Conservation (phyloP, 352 stramenopile species). For the Pythium oligandrum region DNA sequence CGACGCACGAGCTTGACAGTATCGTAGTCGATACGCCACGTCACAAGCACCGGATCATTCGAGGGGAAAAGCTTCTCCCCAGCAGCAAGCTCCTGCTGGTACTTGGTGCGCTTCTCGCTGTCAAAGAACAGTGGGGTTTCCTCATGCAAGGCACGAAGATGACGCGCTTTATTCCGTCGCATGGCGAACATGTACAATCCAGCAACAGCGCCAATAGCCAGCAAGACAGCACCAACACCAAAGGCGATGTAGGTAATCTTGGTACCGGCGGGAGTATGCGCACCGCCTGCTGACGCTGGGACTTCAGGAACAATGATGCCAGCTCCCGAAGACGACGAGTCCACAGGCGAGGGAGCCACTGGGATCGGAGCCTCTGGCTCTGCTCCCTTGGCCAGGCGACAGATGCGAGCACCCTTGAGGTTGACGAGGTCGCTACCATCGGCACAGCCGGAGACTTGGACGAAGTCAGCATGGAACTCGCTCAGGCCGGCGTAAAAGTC, state of each 20-base stretch:
- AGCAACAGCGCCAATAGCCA: constrained; percentile 32
- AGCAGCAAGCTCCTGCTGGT: constrained; percentile 52
- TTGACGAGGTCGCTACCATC: constrained; percentile 42
- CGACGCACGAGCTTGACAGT: constrained; percentile 57
- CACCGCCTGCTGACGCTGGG: neutral
- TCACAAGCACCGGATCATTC: constrained; percentile 65
- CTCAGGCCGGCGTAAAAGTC: constrained; percentile 62
- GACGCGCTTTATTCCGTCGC: constrained; percentile 25
- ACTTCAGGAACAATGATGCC: too few relatives aligned
- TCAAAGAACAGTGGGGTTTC: constrained; percentile 73
- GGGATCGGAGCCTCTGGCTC: neutral
- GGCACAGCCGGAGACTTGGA: constrained; percentile 38
- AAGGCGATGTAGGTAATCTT: constrained; percentile 47
- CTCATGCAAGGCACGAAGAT: constrained; percentile 57
- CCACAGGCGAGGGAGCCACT: constrained; percentile 7
- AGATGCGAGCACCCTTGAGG: constrained; percentile 53
- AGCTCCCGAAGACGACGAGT: too few relatives aligned
- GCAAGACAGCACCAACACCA: constrained; percentile 22
- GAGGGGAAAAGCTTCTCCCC: constrained; percentile 65
- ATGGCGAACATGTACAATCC: constrained; percentile 39
- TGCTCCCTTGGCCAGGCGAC: constrained; percentile 18
- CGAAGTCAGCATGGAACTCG: constrained; percentile 51
- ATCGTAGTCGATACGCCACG: constrained; percentile 67
- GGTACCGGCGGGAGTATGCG: constrained; percentile 8
- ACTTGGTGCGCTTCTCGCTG: constrained; percentile 47